These are phyloP conservation scores for Pyrrhoderma lamaoense DNA, from an alignment of 1,284 basidiomycete species.

Conservation along the genomic window DNA sequence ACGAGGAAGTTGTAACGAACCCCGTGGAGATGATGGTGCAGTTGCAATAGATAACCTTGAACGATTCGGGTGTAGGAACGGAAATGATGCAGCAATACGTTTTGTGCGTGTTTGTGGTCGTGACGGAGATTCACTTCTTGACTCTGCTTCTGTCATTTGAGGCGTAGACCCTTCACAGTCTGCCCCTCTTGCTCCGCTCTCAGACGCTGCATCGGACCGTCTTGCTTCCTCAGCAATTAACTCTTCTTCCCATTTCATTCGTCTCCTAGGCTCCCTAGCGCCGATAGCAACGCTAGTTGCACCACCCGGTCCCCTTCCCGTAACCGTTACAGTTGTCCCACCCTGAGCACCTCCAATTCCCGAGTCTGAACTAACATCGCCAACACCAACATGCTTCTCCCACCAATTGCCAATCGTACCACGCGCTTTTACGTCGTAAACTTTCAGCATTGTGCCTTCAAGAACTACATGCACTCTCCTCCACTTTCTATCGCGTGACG, in stretches of 20 bases:
- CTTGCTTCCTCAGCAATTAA: slow-evolving; percentile 15
- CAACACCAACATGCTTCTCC: slow-evolving; percentile 66
- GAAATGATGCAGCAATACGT: too few relatives aligned
- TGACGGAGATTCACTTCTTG: neutral
- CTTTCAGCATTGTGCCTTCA: slow-evolving; percentile 82
- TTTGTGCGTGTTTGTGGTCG: too few relatives aligned
- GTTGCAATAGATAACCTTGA: slow-evolving; percentile 9
- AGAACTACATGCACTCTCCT: slow-evolving; percentile 82
- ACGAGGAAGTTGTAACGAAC: slow-evolving; percentile 33
- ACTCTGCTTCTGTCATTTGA: slow-evolving; percentile 19
- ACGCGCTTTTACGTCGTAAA: slow-evolving; percentile 66
- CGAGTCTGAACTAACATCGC: slow-evolving; percentile 36
- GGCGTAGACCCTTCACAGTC: neutral
- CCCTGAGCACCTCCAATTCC: slow-evolving; percentile 16
- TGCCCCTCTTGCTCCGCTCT: neutral
- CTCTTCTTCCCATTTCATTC: slow-evolving; percentile 19
- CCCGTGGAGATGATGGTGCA: slow-evolving; percentile 25
- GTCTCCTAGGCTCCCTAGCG: slow-evolving; percentile 14
- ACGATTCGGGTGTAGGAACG: slow-evolving; percentile 22
- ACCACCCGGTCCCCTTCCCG: slow-evolving; percentile 10
- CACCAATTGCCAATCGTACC: slow-evolving; percentile 61
- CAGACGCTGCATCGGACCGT: slow-evolving; percentile 17
- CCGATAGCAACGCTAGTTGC: slow-evolving; percentile 16
- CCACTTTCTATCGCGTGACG: slow-evolving; percentile 91
- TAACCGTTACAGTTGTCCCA: slow-evolving; percentile 24